Evolutionary conservation across 768 basidiomycete genomes (phyloP), one percentile per base, ranked within the genome.

Genomic region (Lactarius trivialis): DNA sequence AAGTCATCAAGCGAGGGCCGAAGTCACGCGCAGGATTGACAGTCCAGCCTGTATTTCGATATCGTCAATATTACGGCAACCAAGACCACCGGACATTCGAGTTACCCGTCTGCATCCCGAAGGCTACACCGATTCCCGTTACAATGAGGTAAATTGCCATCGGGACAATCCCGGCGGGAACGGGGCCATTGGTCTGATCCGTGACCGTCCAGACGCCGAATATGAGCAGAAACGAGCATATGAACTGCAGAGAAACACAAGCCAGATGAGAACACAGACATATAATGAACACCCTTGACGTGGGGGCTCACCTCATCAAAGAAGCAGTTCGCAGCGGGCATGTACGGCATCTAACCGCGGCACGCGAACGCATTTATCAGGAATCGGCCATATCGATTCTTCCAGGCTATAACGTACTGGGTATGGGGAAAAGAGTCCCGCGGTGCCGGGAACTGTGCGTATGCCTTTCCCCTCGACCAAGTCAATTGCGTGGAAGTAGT

Each of bases 1-100:
- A 78, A 1, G 85, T 86, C 68, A 88, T 70, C 30, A 88, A 65
- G 7, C 87, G 78, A 1, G 86, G 86, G 6, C 87, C 86, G 21
- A 88, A 73, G 72, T 88, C 86, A 68, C 87, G 83, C 48, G 86
- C 85, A 37, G 86, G 86, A 66, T 88, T 88, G 56, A 87, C 73
- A 8, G 85, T 82, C 64, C 77, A 84, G 50, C 80, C 83, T 79
- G 63, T 14, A 45, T 33, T 17, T 26, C 24, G n/a, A n/a, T n/a
- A n/a, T n/a, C n/a, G n/a, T n/a, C n/a, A n/a, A n/a, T n/a, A 30
- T 28, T 43, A 28, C 52, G 39, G n/a, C n/a, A 48, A n/a, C 34
- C 33, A 17, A n/a, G 45, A 7, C 30, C 8, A 19, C 8, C 30
- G 6, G 49, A 30, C 17, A 34, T n/a, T n/a, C 7, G 11, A 45